Evolutionary conservation across 2,329 filamentous ascomycete species (phyloP).

Genomic region (Ascochyta koolunga): DNA sequence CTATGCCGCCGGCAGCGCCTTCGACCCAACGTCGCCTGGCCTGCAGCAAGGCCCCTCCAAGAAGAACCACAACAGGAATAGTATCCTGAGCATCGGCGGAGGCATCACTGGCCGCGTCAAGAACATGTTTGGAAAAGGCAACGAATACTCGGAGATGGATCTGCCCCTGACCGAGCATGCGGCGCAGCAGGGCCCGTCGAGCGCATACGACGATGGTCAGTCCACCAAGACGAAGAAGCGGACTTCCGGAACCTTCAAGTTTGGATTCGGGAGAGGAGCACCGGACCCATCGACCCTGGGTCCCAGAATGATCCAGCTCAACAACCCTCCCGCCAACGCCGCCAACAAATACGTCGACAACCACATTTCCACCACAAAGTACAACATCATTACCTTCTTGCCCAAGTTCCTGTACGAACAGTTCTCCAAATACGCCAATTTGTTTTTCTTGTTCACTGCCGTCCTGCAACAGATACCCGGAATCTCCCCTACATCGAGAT

Average conservation of each 20-base stretch:
- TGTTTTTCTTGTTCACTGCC: slow-evolving; percentile 99
- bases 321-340: slow-evolving; percentile 92
- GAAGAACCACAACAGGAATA: slow-evolving; percentile 77
- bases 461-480: slow-evolving; percentile 92
- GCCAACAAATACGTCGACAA: slow-evolving; percentile 93
- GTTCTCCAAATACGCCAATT: slow-evolving; percentile 98
- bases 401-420: slow-evolving; percentile 98
- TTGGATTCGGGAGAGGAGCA: slow-evolving; percentile 84
- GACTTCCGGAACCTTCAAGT: slow-evolving; percentile 75
- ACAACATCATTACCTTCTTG: slow-evolving; percentile 90
- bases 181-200: slow-evolving; percentile 52
- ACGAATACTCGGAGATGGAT: slow-evolving; percentile 96
- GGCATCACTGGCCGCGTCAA: slow-evolving; percentile 87
- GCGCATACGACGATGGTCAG: slow-evolving; percentile 46
- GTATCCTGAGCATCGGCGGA: slow-evolving; percentile 83
- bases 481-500: slow-evolving; percentile 92
- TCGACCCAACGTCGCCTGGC: slow-evolving; percentile 60
- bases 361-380: slow-evolving; percentile 96
- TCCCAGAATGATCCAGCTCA: slow-evolving; percentile 90
- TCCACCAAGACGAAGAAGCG: slow-evolving; percentile 47
- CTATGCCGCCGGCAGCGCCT: slow-evolving; percentile 70
- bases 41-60: slow-evolving; percentile 58
- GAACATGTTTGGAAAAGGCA: slow-evolving; percentile 85
- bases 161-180: slow-evolving; percentile 85
- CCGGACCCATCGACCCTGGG: slow-evolving; percentile 89